Percentiles rank a stretch among this genome's conserved stretches.
These are phyloP conservation scores for Naganishia friedmannii DNA, from an alignment of 768 basidiomycete genomes.

Conservation along the genomic window DNA sequence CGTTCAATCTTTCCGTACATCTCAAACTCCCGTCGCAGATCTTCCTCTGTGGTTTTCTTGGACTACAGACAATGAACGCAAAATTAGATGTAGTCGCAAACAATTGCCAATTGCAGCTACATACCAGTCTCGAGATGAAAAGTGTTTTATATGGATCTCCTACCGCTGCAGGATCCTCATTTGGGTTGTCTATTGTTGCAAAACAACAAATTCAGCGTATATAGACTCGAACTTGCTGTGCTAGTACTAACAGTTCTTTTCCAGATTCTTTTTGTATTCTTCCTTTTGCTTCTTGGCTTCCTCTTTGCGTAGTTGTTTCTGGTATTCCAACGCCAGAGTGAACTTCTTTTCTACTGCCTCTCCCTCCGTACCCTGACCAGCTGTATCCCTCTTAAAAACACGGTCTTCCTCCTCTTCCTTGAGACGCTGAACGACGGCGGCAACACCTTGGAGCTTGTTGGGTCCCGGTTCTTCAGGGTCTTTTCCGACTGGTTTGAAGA, in stretches of 20 bases:
- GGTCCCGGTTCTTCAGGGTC: constrained; percentile 71
- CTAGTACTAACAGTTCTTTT: constrained; percentile 66
- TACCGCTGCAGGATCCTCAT: constrained; percentile 81
- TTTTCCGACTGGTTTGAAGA: constrained; percentile 75
- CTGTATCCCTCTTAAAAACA: constrained; percentile 35
- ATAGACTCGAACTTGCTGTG: background rate
- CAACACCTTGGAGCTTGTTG: constrained; percentile 77
- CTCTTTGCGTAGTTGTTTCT: constrained; percentile 47
- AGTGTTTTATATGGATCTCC: constrained; percentile 99
- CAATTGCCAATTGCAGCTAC: constrained; percentile 35
- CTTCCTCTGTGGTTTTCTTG: constrained; percentile 84
- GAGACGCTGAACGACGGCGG: constrained; percentile 65
- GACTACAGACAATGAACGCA: constrained; percentile 58
- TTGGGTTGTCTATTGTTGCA: constrained; percentile 74
- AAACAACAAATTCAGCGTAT: constrained; percentile 2
- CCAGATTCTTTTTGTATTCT: constrained; percentile 50
- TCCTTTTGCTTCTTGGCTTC: constrained; percentile 49
- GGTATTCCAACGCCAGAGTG: constrained; percentile 45
- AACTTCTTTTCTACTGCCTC: constrained; percentile 61
- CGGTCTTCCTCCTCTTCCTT: constrained; percentile 69
- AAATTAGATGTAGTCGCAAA: background rate
- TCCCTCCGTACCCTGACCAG: constrained; percentile 64
- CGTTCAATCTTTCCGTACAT: constrained; percentile 91
- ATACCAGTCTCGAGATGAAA: constrained; percentile 87
- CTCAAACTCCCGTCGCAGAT: constrained; percentile 92